Conservation (phyloP, 208 protist species). For the Leishmania arabica region DNA sequence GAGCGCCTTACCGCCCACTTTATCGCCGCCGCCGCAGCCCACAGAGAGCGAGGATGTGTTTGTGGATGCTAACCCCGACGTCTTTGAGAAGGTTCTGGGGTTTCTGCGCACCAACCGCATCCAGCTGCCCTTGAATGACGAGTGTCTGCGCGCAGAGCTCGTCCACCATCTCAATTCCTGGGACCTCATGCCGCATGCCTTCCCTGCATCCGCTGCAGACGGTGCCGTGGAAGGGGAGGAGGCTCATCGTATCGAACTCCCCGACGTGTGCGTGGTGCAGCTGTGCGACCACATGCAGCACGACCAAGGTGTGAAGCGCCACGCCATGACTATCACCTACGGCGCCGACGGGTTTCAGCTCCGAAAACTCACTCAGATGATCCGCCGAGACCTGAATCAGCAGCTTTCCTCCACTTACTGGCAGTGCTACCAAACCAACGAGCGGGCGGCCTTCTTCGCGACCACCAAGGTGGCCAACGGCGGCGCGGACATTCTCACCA, state of each 20-base stretch:
- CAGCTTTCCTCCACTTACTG: slow-evolving; percentile 89
- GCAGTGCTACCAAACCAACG: slow-evolving; percentile 90
- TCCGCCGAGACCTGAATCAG: slow-evolving; percentile 70
- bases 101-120: slow-evolving; percentile 74
- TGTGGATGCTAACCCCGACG: slow-evolving; percentile 75
- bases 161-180: slow-evolving; percentile 66
- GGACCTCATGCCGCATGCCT: slow-evolving; percentile 77
- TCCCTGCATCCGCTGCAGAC: slow-evolving; percentile 33
- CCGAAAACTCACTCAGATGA: slow-evolving; percentile 64
- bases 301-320: slow-evolving; percentile 87
- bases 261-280: slow-evolving; percentile 88
- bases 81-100: slow-evolving; percentile 74
- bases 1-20: background rate
- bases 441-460: slow-evolving; percentile 84
- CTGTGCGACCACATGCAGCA: slow-evolving; percentile 87
- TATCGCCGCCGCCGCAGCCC: background rate
- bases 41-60: slow-evolving; percentile 52
- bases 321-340: slow-evolving; percentile 89
- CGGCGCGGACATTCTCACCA: slow-evolving; percentile 82
- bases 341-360: slow-evolving; percentile 84
- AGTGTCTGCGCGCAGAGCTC: slow-evolving; percentile 66
- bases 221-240: slow-evolving; percentile 13
- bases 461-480: slow-evolving; percentile 89
- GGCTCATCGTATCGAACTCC: slow-evolving; percentile 33
- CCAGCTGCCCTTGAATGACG: slow-evolving; percentile 60